phyloP scores from a whole-genome alignment of 192 early-diverging fungal genomes.

The Entophlyctis helioformis region DNA sequence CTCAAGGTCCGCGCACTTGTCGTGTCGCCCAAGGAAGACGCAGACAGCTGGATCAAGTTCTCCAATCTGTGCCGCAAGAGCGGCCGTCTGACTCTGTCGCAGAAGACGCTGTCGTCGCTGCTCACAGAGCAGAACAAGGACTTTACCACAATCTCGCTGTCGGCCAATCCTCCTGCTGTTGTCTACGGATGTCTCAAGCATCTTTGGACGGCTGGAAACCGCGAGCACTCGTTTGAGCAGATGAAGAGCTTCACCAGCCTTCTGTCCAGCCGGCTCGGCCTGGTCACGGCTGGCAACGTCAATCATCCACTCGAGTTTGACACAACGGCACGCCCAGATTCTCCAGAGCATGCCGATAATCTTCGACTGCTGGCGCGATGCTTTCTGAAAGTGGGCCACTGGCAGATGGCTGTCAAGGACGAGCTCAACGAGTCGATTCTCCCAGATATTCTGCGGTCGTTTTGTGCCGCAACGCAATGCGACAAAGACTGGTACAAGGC shows the following conservation, averaged over 20 bases:
- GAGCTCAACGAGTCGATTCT: constrained; percentile 17
- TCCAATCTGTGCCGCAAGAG: constrained; percentile 75
- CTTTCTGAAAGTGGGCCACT: constrained; percentile 76
- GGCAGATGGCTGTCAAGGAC: constrained; percentile 39
- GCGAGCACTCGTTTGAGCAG: constrained; percentile 41
- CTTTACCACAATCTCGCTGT: too few relatives aligned
- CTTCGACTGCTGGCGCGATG: constrained; percentile 36
- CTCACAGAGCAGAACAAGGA: constrained; percentile 39
- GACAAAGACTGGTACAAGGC: constrained; percentile 81
- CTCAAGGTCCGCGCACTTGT: constrained; percentile 69
- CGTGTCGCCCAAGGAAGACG: constrained; percentile 62
- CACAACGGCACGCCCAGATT: too few relatives aligned
- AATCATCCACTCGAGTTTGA: neutral
- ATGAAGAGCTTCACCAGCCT: constrained; percentile 54
- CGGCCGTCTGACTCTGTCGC: constrained; percentile 55
- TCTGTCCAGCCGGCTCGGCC: constrained; percentile 29
- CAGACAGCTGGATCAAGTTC: constrained; percentile 80
- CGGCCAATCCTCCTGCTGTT: constrained; percentile 34
- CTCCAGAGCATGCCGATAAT: too few relatives aligned
- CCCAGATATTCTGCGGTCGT: constrained; percentile 54
- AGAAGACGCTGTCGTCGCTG: constrained; percentile 52
- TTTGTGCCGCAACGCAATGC: constrained; percentile 56
- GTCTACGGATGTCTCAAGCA: constrained; percentile 75
- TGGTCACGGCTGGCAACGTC: constrained; percentile 1
- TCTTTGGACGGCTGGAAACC: constrained; percentile 50